Percentiles rank a stretch among this genome's conserved stretches.
phyloP scores from a whole-genome alignment of 2,329 filamentous ascomycete genomes.

The Botryotinia narcissicola region DNA sequence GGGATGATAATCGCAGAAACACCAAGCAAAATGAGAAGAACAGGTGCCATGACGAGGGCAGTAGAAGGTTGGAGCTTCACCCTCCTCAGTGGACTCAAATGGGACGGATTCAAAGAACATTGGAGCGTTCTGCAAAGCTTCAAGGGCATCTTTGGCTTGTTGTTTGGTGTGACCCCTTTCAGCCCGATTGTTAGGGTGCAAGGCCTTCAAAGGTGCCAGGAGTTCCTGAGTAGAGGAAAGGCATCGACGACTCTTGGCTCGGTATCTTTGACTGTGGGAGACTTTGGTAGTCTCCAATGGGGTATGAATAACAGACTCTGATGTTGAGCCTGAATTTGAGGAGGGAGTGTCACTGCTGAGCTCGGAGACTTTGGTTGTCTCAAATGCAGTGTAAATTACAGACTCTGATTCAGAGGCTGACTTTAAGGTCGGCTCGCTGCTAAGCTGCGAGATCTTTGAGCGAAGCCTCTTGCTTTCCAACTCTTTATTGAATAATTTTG shows the following conservation, averaged over 20 bases:
- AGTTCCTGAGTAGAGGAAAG: conserved; percentile 8
- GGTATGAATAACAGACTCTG: background rate
- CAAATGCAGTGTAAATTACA: background rate
- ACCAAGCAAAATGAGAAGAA: background rate
- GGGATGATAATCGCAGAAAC: background rate
- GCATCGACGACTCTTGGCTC: background rate
- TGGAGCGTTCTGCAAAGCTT: background rate
- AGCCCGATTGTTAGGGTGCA: conserved; percentile 9
- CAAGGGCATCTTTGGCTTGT: background rate
- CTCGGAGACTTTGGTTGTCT: background rate
- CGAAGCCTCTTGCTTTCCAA: background rate
- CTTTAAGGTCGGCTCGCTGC: background rate
- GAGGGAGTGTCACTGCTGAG: background rate
- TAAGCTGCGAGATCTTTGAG: background rate
- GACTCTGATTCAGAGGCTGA: background rate
- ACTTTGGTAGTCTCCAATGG: background rate
- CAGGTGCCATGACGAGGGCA: background rate
- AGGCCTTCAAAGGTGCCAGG: background rate
- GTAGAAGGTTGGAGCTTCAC: background rate
- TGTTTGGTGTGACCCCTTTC: conserved; percentile 9
- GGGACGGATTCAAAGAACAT: background rate
- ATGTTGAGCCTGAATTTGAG: background rate
- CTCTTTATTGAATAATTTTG: background rate
- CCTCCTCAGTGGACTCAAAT: conserved; percentile 1
- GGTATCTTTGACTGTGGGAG: background rate